Evolutionary conservation across 768 basidiomycete species (phyloP).

Genomic region (Termitomyces eurrhizus): DNA sequence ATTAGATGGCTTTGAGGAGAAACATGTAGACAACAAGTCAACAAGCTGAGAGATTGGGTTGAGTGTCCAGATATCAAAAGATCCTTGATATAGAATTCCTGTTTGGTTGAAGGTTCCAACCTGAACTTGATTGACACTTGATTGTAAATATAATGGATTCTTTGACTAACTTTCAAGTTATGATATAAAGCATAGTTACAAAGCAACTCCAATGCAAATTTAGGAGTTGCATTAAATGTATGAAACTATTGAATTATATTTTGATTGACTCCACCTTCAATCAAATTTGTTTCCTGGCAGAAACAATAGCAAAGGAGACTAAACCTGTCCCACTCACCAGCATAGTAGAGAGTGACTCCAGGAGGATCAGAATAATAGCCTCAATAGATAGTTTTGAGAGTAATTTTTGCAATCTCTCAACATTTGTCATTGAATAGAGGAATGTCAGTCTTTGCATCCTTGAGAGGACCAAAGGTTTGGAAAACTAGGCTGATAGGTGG

Average conservation of each 20-base stretch:
- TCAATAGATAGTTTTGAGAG: neutral
- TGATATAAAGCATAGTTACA: neutral
- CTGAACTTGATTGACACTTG: neutral
- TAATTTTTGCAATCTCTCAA: neutral
- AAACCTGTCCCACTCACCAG: neutral
- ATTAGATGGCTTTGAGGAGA: too few relatives aligned
- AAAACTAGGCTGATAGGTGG: neutral
- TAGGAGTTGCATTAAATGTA: neutral
- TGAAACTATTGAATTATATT: neutral
- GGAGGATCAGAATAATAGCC: neutral
- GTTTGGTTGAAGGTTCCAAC: neutral
- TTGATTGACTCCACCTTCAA: neutral
- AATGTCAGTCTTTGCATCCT: neutral
- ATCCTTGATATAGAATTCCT: too few relatives aligned
- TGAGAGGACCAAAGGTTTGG: too few relatives aligned
- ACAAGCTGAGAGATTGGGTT: too few relatives aligned
- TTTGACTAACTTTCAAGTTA: neutral
- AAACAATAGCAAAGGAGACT: neutral
- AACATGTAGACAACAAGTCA: too few relatives aligned
- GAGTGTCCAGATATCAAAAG: too few relatives aligned
- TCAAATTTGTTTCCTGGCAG: neutral
- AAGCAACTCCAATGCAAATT: neutral
- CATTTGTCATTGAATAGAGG: neutral
- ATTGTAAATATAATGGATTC: neutral
- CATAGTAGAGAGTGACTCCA: neutral